Conservation (phyloP, 106 monocot species). For the Gastrodia elata region DNA sequence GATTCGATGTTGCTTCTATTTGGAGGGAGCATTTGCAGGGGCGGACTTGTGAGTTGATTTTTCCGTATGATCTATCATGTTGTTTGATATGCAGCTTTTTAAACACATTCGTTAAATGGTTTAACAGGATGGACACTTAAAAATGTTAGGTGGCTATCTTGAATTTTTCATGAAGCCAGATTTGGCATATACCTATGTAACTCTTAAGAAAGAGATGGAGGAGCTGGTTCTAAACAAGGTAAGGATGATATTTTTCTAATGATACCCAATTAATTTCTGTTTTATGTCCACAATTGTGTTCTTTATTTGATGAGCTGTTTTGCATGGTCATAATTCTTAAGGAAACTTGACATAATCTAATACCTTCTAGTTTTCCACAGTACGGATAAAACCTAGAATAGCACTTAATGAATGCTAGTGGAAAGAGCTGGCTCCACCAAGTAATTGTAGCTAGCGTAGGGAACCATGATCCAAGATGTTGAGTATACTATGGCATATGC, state of each 20-base stretch:
- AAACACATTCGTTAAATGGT: neutral
- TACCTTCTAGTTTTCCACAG: neutral
- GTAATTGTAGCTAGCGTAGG: too few relatives aligned
- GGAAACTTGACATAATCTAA: neutral
- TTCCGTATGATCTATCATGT: neutral
- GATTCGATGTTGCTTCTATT: conserved; percentile 85
- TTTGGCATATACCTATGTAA: conserved; percentile 59
- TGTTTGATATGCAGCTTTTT: neutral
- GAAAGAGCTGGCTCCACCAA: too few relatives aligned
- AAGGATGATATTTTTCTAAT: neutral
- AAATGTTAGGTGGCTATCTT: conserved; percentile 95
- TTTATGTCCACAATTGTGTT: neutral
- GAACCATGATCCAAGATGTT: too few relatives aligned
- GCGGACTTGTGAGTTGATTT: conserved; percentile 58
- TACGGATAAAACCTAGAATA: neutral
- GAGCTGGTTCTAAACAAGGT: conserved; percentile 72
- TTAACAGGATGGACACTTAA: conserved; percentile 87
- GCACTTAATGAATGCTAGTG: neutral
- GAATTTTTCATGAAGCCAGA: conserved; percentile 96
- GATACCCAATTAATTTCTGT: neutral
- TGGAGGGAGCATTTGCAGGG: conserved; percentile 71
- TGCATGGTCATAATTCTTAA: neutral
- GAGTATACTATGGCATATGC: too few relatives aligned
- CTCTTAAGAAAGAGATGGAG: conserved; percentile 72
- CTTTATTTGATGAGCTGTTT: neutral